Conservation (phyloP, 305 asterid genomes). For the Fraxinus angustifolia region DNA sequence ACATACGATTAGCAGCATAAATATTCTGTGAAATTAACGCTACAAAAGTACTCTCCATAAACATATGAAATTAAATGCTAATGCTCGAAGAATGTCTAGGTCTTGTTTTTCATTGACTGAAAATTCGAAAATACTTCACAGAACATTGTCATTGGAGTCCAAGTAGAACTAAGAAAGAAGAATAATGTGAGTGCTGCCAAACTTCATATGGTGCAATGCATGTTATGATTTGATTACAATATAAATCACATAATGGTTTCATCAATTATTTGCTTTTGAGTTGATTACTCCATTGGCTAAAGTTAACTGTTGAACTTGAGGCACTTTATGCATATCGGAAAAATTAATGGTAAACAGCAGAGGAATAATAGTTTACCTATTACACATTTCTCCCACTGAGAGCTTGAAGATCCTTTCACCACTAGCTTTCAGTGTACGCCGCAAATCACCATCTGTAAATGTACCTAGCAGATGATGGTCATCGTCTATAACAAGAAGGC, state of each 20-base stretch:
- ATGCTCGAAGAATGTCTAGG: neutral
- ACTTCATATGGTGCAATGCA: neutral
- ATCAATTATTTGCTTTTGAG: neutral
- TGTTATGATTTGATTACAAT: neutral
- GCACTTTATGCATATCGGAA: neutral
- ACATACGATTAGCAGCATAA: neutral
- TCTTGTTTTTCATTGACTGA: neutral
- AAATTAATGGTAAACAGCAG: neutral
- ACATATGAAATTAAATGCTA: neutral
- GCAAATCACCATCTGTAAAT: slow-evolving; percentile 90
- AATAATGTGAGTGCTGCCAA: neutral
- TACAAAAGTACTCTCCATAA: neutral
- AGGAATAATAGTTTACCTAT: slow-evolving; percentile 48
- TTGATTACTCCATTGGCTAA: neutral
- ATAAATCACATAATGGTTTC: neutral
- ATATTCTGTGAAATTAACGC: neutral
- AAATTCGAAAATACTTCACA: neutral
- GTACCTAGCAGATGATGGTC: slow-evolving; percentile 66
- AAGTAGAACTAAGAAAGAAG: neutral
- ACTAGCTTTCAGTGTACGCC: slow-evolving; percentile 84
- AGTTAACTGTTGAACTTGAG: neutral
- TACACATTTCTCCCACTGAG: slow-evolving; percentile 87
- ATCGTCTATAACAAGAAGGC: slow-evolving; percentile 73
- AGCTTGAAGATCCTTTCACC: slow-evolving; percentile 88
- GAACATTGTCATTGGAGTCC: neutral